Percentiles rank a stretch among this genome's conserved stretches.
These are phyloP conservation scores for Apiospora pterosperma DNA, from an alignment of 2,329 filamentous ascomycete species.

Conservation along the genomic window DNA sequence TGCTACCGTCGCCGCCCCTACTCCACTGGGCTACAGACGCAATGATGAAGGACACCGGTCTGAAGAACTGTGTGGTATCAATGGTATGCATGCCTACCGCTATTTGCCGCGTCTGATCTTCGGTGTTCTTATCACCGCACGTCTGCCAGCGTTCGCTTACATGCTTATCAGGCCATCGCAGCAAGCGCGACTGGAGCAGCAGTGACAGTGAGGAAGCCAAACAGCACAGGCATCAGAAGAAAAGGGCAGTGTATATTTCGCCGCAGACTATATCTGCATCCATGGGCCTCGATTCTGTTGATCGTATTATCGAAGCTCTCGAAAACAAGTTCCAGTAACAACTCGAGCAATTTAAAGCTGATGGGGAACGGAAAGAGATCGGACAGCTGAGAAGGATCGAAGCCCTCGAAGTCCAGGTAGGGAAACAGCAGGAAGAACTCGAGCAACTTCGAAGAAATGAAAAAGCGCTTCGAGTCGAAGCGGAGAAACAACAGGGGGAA, in stretches of 20 bases:
- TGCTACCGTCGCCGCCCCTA: not conserved
- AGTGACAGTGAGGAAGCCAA: not conserved
- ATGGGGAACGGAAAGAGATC: too few species aligned
- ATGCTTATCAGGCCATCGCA: not conserved
- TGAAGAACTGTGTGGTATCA: not conserved
- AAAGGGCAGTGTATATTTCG: not conserved
- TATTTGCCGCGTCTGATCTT: not conserved
- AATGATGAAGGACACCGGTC: too few species aligned
- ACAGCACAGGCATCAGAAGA: not conserved
- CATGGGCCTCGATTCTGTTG: not conserved
- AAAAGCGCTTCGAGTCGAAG: too few species aligned
- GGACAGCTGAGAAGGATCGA: not conserved
- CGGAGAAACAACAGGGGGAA: not conserved
- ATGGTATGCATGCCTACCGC: not conserved
- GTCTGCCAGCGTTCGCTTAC: not conserved
- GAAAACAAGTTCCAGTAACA: too few species aligned
- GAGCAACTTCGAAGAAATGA: too few species aligned
- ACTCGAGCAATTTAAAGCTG: too few species aligned
- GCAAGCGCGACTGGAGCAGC: not conserved
- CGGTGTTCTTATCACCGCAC: not conserved
- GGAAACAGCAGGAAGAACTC: too few species aligned
- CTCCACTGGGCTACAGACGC: not conserved
- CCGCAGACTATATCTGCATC: not conserved
- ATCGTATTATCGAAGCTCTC: not conserved
- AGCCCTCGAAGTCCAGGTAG: not conserved